Base-by-base conservation (phyloP, 2,329 filamentous ascomycete species). In the Botryotinia narcissicola region DNA sequence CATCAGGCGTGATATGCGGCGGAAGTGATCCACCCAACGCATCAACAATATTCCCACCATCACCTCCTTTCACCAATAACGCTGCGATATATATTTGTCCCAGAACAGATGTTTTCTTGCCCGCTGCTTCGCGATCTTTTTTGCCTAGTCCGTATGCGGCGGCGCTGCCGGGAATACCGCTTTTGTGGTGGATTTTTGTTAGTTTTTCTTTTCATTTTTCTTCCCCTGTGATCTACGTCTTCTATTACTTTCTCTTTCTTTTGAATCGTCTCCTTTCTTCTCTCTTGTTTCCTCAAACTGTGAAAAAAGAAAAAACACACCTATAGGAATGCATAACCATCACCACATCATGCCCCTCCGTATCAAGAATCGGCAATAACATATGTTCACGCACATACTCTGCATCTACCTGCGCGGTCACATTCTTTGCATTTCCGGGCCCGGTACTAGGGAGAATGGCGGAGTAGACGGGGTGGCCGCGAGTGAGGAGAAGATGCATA, bases 401-500 rank as follows among this genome's bases (percentile, higher is more conserved):
- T 3, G 51, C n/a, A 29, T 57, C 51, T 10, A 29, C 51, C 2
- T 57, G n/a, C 25, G 51, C 14, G 25, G 51, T 57, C 16, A 57
- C 25, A 29, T 57, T 57, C 12, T 57, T 57, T 57, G n/a, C n/a
- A 14, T 57, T 54, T 54, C 51, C 51, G 10, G 51, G 51, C 0
- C 51, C 51, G 3, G 51, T 68, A 40, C 64, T 68, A 22, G 64
- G 64, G 29, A 68, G 32, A 18, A 68, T 68, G 16, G 64, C 46
- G 12, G 51, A 18, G 51, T 57, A 29, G 51, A 57, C 25, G 12
- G 51, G 51, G 12, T 14, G 51, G n/a, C 51, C 25, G 14, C 46
- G 42, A 4, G 46, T 57, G 46, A 57, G 64, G 6, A 68, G 64
- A 1, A 68, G 46, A 4, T 68, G 64, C 7, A 54, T 14, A 9